Conservation (phyloP, 1,139 yeast species). For the Wickerhamiella infanticola region DNA sequence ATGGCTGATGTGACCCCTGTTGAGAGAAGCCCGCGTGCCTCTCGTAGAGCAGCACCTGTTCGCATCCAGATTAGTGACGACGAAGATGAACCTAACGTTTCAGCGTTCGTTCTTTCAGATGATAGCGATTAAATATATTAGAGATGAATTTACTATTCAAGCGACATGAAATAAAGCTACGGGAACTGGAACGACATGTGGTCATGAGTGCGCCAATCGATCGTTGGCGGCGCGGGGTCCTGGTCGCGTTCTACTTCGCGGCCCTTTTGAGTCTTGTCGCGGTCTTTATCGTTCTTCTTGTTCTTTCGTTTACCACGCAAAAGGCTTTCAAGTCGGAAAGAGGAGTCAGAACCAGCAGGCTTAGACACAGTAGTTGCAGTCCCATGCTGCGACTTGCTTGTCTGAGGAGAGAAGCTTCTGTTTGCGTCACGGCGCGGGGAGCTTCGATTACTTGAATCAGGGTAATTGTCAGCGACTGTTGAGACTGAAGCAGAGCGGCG, state of each 20-base stretch:
- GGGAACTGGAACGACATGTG: constrained; percentile 13
- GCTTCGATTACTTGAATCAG: background rate
- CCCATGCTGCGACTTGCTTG: background rate
- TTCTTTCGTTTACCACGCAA: constrained; percentile 19
- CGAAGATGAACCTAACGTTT: constrained; percentile 12
- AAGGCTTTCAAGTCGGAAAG: constrained; percentile 22
- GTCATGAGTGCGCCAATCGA: constrained; percentile 1
- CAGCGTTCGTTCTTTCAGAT: background rate
- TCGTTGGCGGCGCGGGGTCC: constrained; percentile 11
- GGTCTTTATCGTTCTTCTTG: constrained; percentile 13
- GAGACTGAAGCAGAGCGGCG: constrained; percentile 4
- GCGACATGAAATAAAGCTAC: background rate
- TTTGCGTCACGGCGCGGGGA: background rate
- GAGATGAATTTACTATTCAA: no score
- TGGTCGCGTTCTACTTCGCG: constrained; percentile 10
- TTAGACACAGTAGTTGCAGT: background rate
- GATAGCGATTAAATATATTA: background rate
- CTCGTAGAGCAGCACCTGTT: background rate
- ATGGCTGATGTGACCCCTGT: background rate
- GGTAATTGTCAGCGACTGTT: background rate
- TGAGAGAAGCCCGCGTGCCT: background rate
- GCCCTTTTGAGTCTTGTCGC: constrained; percentile 5
- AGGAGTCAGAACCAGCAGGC: constrained; percentile 13
- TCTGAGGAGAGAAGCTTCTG: background rate
- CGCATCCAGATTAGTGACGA: constrained; percentile 18